These are phyloP conservation scores for Thelonectria discophora DNA, from an alignment of 2,329 filamentous ascomycete genomes.

Conservation along the genomic window DNA sequence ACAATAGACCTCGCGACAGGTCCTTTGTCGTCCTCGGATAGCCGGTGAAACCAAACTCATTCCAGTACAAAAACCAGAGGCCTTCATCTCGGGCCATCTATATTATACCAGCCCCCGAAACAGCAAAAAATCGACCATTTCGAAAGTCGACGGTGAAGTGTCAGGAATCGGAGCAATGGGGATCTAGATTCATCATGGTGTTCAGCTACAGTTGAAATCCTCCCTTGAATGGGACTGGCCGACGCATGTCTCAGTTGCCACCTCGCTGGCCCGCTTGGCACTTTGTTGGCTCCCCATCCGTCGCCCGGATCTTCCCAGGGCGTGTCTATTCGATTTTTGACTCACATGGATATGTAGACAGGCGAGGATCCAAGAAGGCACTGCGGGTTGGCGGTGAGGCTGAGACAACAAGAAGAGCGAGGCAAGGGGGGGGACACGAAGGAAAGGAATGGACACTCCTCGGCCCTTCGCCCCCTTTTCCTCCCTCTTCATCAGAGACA, in stretches of 20 bases:
- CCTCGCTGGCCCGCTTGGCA: conserved; percentile 1
- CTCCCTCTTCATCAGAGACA: conserved; percentile 4
- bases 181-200: conserved; percentile 16
- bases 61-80: too few species aligned
- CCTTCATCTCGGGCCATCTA: too few species aligned
- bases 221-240: conserved; percentile 18
- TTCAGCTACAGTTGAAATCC: conserved; percentile 13
- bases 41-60: too few species aligned
- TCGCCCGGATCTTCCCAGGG: background rate
- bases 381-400: background rate
- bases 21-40: too few species aligned
- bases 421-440: too few species aligned
- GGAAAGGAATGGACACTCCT: conserved; percentile 12
- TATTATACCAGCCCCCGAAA: too few species aligned
- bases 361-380: too few species aligned
- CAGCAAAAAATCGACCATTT: too few species aligned
- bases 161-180: conserved; percentile 2
- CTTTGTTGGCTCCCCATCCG: too few species aligned
- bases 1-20: too few species aligned
- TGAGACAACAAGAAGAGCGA: background rate
- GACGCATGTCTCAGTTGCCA: conserved; percentile 17
- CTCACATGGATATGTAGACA: too few species aligned
- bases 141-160: background rate
- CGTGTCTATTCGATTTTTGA: background rate
- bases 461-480: background rate